A percentile compares a stretch with the other conserved stretches of the same genome.
Evolutionary conservation across 345 rosid species (phyloP).

Genomic region (Stellera chamaejasme): DNA sequence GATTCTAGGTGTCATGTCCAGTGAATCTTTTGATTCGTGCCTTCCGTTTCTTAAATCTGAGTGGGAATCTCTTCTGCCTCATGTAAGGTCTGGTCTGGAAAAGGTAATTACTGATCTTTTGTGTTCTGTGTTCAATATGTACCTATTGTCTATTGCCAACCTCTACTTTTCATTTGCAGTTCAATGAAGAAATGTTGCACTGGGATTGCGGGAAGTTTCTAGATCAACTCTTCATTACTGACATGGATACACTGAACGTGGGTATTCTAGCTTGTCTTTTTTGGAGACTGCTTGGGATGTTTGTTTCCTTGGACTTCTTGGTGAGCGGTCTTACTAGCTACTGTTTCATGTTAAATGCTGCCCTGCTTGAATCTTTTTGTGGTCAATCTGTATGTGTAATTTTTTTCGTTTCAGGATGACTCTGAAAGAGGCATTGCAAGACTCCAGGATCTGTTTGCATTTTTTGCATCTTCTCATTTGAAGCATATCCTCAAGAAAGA

Average conservation of each 20-base stretch:
- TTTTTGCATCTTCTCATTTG: slow-evolving; percentile 47
- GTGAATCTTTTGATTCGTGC: slow-evolving; percentile 52
- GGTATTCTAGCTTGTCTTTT: slow-evolving; percentile 48
- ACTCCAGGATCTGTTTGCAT: slow-evolving; percentile 48
- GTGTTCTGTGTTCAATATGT: slow-evolving; percentile 9
- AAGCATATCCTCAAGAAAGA: slow-evolving; percentile 59
- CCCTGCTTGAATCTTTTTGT: background rate
- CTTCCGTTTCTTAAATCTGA: slow-evolving; percentile 61
- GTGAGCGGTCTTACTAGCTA: slow-evolving; percentile 30
- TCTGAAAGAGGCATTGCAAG: slow-evolving; percentile 29
- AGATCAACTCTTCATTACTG: slow-evolving; percentile 41
- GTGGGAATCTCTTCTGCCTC: slow-evolving; percentile 48
- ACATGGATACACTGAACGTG: slow-evolving; percentile 37
- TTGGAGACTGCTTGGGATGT: slow-evolving; percentile 61
- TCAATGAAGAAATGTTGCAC: slow-evolving; percentile 32
- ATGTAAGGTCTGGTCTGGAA: slow-evolving; percentile 25
- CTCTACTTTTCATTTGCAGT: slow-evolving; percentile 27
- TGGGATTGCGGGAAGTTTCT: slow-evolving; percentile 52
- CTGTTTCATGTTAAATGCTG: slow-evolving; percentile 14
- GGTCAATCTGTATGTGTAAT: background rate
- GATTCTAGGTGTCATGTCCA: too few relatives aligned
- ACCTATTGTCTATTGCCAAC: background rate
- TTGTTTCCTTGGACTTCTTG: slow-evolving; percentile 30
- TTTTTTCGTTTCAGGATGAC: slow-evolving; percentile 35
- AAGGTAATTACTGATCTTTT: slow-evolving; percentile 39